Evolutionary conservation across 1,284 basidiomycete genomes (phyloP), one percentile per base, ranked within the genome.

Genomic region (Trichosporon sp.): DNA sequence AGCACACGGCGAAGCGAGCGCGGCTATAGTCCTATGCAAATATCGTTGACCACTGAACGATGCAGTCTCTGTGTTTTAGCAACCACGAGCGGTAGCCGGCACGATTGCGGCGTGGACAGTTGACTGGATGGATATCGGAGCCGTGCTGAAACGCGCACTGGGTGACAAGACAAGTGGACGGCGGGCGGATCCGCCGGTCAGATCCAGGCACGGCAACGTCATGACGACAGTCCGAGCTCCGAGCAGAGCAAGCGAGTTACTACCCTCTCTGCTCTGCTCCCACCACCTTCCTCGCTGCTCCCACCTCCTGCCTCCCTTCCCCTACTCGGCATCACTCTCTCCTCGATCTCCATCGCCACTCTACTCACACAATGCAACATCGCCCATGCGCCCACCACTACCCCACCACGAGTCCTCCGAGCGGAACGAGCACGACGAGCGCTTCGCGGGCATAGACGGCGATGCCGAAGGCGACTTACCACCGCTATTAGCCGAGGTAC

Each of bases 401-500:
- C 36, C 8, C 3, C 49, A 54, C 16, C 49, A 54, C 49, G 49
- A 54, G 27, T 54, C 49, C 2, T 54, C 49, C 8, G 49, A 54
- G 29, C 49, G 49, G 16, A 29, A 27, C 49, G 49, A 57, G 10
- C 40, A 21, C 27, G 11, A 9, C 21, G 10, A n/a, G n/a, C n/a
- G n/a, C n/a, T n/a, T n/a, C n/a, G n/a, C n/a, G n/a, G n/a, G n/a
- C n/a, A n/a, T n/a, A n/a, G n/a, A n/a, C n/a, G n/a, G n/a, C 40
- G 33, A 9, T 3, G 2, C 25, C 27, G 49, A 54, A 14, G 49
- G 3, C 14, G 16, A 27, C 13, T 4, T 71, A 2, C 72, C 73
- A 36, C 77, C 74, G 5, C 67, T 80, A 4, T 72, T 80, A 25
- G 70, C 77, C 3, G 70, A 71, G 56, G 62, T 81, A 0, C 63